Percentiles rank a stretch among this genome's conserved stretches.
phyloP scores from a whole-genome alignment of 2,329 filamentous ascomycete species.

The Zymoseptoria crescenta region DNA sequence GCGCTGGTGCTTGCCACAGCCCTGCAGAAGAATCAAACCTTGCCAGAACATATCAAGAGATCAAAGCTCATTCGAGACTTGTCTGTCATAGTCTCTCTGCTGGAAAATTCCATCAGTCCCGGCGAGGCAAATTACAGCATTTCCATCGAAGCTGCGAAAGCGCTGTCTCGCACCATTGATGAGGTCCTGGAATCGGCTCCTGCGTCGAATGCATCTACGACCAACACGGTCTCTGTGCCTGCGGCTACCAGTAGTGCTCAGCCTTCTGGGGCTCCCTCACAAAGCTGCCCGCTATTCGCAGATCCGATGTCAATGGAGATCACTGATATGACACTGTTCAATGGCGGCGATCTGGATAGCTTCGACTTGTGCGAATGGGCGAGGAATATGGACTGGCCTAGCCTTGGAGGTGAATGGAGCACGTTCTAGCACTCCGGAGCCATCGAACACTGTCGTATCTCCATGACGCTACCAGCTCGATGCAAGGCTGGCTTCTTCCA shows the following conservation, averaged over 20 bases:
- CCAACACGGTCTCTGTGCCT: not conserved
- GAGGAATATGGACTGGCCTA: conserved; percentile 12
- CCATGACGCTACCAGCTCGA: not conserved
- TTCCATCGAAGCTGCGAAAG: conserved; percentile 13
- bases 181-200: conserved; percentile 11
- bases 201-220: not conserved
- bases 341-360: conserved; percentile 4
- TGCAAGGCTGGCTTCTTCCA: not conserved
- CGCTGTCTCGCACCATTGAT: conserved; percentile 13
- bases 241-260: not conserved
- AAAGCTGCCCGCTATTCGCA: not conserved
- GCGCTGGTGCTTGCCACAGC: conserved; percentile 11
- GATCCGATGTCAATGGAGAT: not conserved
- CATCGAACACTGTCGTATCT: not conserved
- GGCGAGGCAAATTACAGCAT: conserved; percentile 16
- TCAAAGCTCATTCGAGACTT: conserved; percentile 14
- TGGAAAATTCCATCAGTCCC: conserved; percentile 15
- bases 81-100: conserved; percentile 14
- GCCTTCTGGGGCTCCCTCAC: not conserved
- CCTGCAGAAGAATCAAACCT: conserved; percentile 3
- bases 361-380: conserved; percentile 12
- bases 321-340: conserved; percentile 2
- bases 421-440: conserved; percentile 1
- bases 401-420: conserved; percentile 7
- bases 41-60: conserved; percentile 8